Base-by-base conservation (phyloP, 129 eudicot species). In the Rutidosis leptorrhynchoides region DNA sequence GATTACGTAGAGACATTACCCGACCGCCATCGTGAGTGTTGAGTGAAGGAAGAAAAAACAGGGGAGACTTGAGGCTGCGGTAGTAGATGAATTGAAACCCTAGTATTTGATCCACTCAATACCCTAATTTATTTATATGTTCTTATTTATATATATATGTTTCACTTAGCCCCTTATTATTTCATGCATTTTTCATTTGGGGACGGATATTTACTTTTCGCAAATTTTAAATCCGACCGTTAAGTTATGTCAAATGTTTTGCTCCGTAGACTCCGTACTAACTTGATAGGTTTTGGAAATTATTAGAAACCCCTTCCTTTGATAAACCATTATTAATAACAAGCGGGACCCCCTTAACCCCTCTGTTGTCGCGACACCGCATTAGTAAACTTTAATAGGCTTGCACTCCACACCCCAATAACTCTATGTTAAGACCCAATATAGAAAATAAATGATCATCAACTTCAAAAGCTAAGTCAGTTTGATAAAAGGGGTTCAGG, bases 401-500 rank as follows among this genome's bases (percentile, higher is more conserved):
- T n/a, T n/a, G n/a, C n/a, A n/a, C n/a, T n/a, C n/a, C n/a, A n/a
- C n/a, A n/a, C n/a, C n/a, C n/a, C n/a, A n/a, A n/a, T n/a, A n/a
- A n/a, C n/a, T n/a, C 66, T 22, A 75, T 64, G 11, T 29, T 83
- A 29, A 83, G 83, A 55, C 83, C 87, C 83, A 66, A 45, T 37
- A 65, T 62, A 59, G 25, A 51, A 35, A 32, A 7, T 58, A 63
- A 58, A 1, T n/a, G 26, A 24, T 24, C 45, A n/a, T 51, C 65
- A 5, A 49, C 19, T 60, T 52, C 81, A 27, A 65, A 76, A 22
- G 46, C 57, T 33, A 83, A 68, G 17, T 25, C 71, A 30, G 20
- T 74, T 51, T 76, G 98, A 86, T 57, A 93, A 85, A 33, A 88
- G 96, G 98, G 98, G 98, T 56, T 40, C 91, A 0, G 92, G 88